Percentiles rank a stretch among this genome's conserved stretches.
Conservation (phyloP, 768 basidiomycete genomes). For the Rhodotorula taiwanensis region DNA sequence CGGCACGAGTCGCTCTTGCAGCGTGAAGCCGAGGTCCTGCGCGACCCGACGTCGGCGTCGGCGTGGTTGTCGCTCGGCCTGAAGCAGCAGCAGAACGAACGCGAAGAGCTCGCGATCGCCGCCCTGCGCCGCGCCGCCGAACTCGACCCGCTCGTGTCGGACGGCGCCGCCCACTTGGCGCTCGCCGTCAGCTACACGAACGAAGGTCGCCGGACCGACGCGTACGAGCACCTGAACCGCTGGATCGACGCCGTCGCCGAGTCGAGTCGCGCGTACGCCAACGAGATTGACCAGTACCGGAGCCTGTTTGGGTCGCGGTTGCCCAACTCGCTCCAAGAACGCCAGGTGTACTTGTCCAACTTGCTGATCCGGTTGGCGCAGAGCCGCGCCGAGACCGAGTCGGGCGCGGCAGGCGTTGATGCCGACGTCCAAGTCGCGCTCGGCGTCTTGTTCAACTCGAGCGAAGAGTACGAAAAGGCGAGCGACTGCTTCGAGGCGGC, state of each 20-base stretch:
- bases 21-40: slow-evolving; percentile 81
- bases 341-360: slow-evolving; percentile 55
- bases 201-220: slow-evolving; percentile 66
- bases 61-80: slow-evolving; percentile 92
- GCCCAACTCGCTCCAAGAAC: slow-evolving; percentile 31
- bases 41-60: slow-evolving; percentile 59
- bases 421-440: slow-evolving; percentile 92
- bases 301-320: slow-evolving; percentile 21
- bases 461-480: slow-evolving; percentile 86
- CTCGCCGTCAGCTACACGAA: slow-evolving; percentile 86
- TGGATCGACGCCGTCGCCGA: slow-evolving; percentile 66
- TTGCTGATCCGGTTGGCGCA: slow-evolving; percentile 71
- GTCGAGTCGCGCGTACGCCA: slow-evolving; percentile 47
- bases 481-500: slow-evolving; percentile 91
- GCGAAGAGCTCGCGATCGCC: slow-evolving; percentile 79
- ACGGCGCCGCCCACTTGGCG: slow-evolving; percentile 70
- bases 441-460: slow-evolving; percentile 84
- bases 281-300: slow-evolving; percentile 40
- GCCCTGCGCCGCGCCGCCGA: slow-evolving; percentile 74
- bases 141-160: slow-evolving; percentile 62
- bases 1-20: slow-evolving; percentile 67
- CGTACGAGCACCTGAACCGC: slow-evolving; percentile 70
- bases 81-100: slow-evolving; percentile 96
- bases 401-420: slow-evolving; percentile 56
- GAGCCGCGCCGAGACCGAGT: slow-evolving; percentile 49